phyloP scores from a whole-genome alignment of 139 green algal genomes.

The Picochlorum costavermella region DNA sequence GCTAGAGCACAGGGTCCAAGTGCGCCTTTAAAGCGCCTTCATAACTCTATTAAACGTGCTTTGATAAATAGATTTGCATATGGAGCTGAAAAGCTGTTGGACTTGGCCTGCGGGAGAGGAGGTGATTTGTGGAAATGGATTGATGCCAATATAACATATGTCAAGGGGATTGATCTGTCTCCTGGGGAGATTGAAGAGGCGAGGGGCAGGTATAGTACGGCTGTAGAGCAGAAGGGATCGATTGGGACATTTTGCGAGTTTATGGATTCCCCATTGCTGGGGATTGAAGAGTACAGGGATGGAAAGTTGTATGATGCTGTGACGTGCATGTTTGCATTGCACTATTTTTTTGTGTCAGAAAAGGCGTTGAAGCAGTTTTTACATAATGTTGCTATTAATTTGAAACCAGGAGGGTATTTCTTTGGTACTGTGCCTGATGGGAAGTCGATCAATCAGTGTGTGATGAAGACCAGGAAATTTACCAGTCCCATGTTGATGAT shows the following conservation, averaged over 20 bases:
- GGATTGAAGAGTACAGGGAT: slow-evolving; percentile 24
- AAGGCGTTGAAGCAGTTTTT: slow-evolving; percentile 57
- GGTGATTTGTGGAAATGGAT: slow-evolving; percentile 88
- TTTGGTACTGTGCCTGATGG: slow-evolving; percentile 72
- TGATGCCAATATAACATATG: slow-evolving; percentile 48
- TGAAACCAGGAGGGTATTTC: slow-evolving; percentile 78
- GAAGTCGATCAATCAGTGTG: slow-evolving; percentile 45
- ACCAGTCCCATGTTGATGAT: slow-evolving; percentile 50
- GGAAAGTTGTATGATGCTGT: slow-evolving; percentile 51
- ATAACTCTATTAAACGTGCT: slow-evolving; percentile 84
- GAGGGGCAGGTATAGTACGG: slow-evolving; percentile 18
- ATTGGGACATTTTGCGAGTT: slow-evolving; percentile 33
- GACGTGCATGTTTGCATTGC: slow-evolving; percentile 91
- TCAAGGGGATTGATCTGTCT: slow-evolving; percentile 79
- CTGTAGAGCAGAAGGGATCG: neutral
- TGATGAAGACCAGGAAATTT: slow-evolving; percentile 13
- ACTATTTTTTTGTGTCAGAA: slow-evolving; percentile 87
- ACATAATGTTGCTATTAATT: slow-evolving; percentile 68
- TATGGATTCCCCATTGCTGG: slow-evolving; percentile 29
- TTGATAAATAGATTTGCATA: slow-evolving; percentile 57
- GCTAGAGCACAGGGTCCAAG: slow-evolving; percentile 46
- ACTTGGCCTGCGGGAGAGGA: slow-evolving; percentile 81
- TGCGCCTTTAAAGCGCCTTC: slow-evolving; percentile 72
- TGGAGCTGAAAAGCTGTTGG: slow-evolving; percentile 51
- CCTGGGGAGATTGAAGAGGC: slow-evolving; percentile 74